Conservation (phyloP, 441 rosid species). For the Populus hybrid region DNA sequence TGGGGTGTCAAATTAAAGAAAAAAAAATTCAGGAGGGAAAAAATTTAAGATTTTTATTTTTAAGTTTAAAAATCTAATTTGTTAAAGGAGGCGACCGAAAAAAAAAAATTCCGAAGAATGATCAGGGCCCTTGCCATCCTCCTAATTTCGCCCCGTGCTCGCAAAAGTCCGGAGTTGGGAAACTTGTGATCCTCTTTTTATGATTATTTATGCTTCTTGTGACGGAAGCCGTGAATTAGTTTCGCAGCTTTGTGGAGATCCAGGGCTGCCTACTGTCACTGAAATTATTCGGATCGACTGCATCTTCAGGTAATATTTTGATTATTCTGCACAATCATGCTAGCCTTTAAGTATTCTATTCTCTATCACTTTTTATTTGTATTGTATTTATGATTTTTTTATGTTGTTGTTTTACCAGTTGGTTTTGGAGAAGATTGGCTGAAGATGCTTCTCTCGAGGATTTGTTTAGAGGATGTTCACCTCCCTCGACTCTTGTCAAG, state of each 20-base stretch:
- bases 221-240: constrained; percentile 44
- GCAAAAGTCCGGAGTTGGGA: constrained; percentile 41
- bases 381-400: constrained; percentile 1
- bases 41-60: no score
- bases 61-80: no score
- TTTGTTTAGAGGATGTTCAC: constrained; percentile 51
- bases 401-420: constrained; percentile 38
- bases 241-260: constrained; percentile 41
- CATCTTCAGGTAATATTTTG: constrained; percentile 39
- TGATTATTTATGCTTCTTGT: constrained; percentile 55
- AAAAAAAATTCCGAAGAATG: no score
- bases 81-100: no score
- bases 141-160: constrained; percentile 11
- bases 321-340: background rate
- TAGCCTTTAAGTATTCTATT: background rate
- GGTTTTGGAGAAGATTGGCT: constrained; percentile 78
- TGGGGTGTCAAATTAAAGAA: no score
- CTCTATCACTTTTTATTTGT: background rate
- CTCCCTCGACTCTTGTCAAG: constrained; percentile 54
- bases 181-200: constrained; percentile 68
- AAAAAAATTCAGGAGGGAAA: no score
- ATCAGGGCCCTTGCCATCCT: no score
- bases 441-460: constrained; percentile 60
- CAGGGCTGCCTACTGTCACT: constrained; percentile 42
- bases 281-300: constrained; percentile 52